These are phyloP conservation scores for Ganoderma lucidum DNA, from an alignment of 1,284 basidiomycete genomes.

Conservation along the genomic window DNA sequence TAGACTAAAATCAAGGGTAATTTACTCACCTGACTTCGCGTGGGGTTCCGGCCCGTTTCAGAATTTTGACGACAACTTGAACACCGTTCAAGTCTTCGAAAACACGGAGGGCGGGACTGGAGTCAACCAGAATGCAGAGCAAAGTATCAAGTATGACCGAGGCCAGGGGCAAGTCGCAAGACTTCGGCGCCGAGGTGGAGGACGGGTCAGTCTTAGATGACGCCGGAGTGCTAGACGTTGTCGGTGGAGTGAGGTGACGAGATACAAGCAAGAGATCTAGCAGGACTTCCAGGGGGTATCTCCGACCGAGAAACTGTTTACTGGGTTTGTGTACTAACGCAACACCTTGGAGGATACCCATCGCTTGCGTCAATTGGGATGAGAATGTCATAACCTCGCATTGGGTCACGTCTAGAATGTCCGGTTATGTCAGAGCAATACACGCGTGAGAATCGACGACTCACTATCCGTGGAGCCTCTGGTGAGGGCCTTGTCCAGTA, in stretches of 20 bases:
- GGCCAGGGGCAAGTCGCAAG: constrained; percentile 45
- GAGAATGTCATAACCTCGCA: constrained; percentile 53
- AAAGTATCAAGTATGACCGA: constrained; percentile 83
- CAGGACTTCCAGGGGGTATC: constrained; percentile 78
- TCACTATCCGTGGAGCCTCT: constrained; percentile 40
- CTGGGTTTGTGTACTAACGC: constrained; percentile 72
- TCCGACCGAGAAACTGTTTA: constrained; percentile 76
- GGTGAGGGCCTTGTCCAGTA: constrained; percentile 35
- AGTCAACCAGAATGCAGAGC: constrained; percentile 86
- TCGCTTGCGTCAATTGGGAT: constrained; percentile 60
- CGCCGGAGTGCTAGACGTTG: constrained; percentile 28
- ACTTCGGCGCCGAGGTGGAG: constrained; percentile 31
- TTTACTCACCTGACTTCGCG: constrained; percentile 80
- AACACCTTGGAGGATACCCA: constrained; percentile 84
- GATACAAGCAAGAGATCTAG: constrained; percentile 74
- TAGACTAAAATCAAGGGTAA: neutral
- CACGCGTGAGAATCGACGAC: neutral
- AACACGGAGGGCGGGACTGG: constrained; percentile 70
- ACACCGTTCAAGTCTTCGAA: constrained; percentile 84
- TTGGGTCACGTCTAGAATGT: constrained; percentile 47
- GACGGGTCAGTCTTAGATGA: constrained; percentile 29
- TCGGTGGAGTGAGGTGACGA: constrained; percentile 57
- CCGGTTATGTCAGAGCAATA: too few species aligned
- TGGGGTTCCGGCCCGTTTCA: constrained; percentile 83
- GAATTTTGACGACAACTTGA: constrained; percentile 81